These are phyloP conservation scores for Tephrocybe sp. DNA, from an alignment of 768 basidiomycete genomes.

Conservation along the genomic window DNA sequence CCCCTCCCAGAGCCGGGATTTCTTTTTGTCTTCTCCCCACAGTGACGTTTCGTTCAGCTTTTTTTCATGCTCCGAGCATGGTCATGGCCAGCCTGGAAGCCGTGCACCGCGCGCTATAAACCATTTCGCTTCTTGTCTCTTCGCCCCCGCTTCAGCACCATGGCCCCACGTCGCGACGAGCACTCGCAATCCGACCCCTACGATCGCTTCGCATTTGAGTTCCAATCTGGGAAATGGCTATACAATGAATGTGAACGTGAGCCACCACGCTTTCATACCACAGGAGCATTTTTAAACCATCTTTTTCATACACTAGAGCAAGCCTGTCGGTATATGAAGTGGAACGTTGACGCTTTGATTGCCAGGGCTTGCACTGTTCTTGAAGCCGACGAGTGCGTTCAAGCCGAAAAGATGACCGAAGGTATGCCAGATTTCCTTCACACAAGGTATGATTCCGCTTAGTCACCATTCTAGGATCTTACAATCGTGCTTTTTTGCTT, in stretches of 20 bases:
- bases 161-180: background rate
- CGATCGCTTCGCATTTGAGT: background rate
- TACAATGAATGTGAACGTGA: conserved; percentile 25
- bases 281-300: conserved; percentile 2
- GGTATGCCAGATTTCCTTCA: conserved; percentile 9
- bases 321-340: conserved; percentile 18
- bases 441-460: conserved; percentile 2
- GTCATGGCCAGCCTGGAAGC: background rate
- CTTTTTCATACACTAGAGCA: conserved; percentile 18
- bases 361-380: conserved; percentile 9
- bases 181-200: background rate
- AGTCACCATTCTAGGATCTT: conserved; percentile 12
- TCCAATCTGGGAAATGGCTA: conserved; percentile 20
- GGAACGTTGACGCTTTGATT: conserved; percentile 15
- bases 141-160: conserved; percentile 1
- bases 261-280: conserved; percentile 3
- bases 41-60: background rate
- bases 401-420: conserved; percentile 14
- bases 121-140: background rate
- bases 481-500: conserved; percentile 18
- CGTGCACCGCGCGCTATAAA: background rate
- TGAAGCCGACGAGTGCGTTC: conserved; percentile 9
- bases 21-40: too few species aligned
- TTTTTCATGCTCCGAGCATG: background rate
- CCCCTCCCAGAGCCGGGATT: too few species aligned